These are phyloP conservation scores for Prototheca cutis DNA, from an alignment of 163 green algal species.

Conservation along the genomic window DNA sequence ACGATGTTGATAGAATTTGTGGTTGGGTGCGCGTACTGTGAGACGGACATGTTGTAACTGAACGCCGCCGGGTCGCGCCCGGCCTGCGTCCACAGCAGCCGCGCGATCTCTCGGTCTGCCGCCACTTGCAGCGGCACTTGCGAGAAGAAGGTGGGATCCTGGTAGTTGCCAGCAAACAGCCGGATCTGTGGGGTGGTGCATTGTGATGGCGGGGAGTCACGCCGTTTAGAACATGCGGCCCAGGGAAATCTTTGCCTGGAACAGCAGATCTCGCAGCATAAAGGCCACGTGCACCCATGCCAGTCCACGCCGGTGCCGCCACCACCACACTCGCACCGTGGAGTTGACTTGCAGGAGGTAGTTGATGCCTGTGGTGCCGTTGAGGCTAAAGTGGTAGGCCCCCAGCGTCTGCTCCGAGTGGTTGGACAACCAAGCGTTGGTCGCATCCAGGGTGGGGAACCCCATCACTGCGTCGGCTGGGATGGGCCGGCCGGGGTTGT, in stretches of 20 bases:
- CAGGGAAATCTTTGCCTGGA: too few relatives aligned
- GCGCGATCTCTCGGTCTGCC: slow-evolving; percentile 56
- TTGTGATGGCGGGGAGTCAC: too few relatives aligned
- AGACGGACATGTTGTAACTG: slow-evolving; percentile 12
- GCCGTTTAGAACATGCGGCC: too few relatives aligned
- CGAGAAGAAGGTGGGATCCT: slow-evolving; percentile 69
- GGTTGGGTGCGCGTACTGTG: slow-evolving; percentile 34
- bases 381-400: slow-evolving; percentile 52
- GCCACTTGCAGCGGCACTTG: slow-evolving; percentile 68
- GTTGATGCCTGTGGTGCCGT: slow-evolving; percentile 17
- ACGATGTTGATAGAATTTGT: slow-evolving; percentile 25
- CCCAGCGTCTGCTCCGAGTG: slow-evolving; percentile 49
- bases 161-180: slow-evolving; percentile 66
- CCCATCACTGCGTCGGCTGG: slow-evolving; percentile 25
- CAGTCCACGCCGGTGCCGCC: too few relatives aligned
- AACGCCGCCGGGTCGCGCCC: not conserved
- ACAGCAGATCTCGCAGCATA: too few relatives aligned
- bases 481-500: slow-evolving; percentile 49
- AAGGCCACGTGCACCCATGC: too few relatives aligned
- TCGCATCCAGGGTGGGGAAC: slow-evolving; percentile 28
- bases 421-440: slow-evolving; percentile 55
- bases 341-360: slow-evolving; percentile 46
- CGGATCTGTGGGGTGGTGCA: too few relatives aligned
- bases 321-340: slow-evolving; percentile 17
- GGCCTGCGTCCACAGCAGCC: slow-evolving; percentile 25